Base-by-base conservation (phyloP, 2,329 filamentous ascomycete genomes). In the Colletotrichum somersetense region DNA sequence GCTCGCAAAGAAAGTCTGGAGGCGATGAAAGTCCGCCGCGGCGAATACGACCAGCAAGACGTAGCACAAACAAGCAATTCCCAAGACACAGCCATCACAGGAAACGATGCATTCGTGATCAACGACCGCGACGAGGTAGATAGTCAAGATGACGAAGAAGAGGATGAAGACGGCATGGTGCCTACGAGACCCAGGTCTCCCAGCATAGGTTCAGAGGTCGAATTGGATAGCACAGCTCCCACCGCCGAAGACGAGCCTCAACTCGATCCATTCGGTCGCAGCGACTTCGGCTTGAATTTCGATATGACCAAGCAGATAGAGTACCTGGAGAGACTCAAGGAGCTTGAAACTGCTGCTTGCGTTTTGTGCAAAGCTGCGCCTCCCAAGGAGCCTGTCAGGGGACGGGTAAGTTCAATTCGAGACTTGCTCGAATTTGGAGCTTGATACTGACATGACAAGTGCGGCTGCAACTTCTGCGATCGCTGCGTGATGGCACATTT, bases 391-490 rank as follows among this genome's bases (percentile, higher is more conserved):
- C 56, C 26, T 2, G 23, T 50, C 12, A 66, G 42, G 23, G 50
- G 50, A 20, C 16, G 16, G 1, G 68, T 66, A 42, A 40, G 20
- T 1, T 20, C 8, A n/a, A 0, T 5, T 11, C n/a, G 12, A 16
- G 11, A 7, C 20, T 23, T 6, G 5, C 14, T 23, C 12, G 11
- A 2, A 8, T 16, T 8, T 16, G 33, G 1, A 35, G 12, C 53
- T 8, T 3, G 20, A 1, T 0, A 66, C 38, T 66, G 11, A 44
- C 53, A 46, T 42, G 2, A 57, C 20, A 42, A 82, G 81, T 84
- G 82, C 40, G 71, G 73, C 0, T 81, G 83, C 57, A 30, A 78
- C 1, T 82, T 79, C 44, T 83, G 82, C 58, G 1, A 0, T 0
- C 4, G 1, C 0, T 84, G 81, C 42, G 56, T 79, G 1, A 1